Percentiles rank a stretch among this genome's conserved stretches.
Evolutionary conservation across 352 stramenopile species (phyloP).

Genomic region (Phytopythium ostracodes): DNA sequence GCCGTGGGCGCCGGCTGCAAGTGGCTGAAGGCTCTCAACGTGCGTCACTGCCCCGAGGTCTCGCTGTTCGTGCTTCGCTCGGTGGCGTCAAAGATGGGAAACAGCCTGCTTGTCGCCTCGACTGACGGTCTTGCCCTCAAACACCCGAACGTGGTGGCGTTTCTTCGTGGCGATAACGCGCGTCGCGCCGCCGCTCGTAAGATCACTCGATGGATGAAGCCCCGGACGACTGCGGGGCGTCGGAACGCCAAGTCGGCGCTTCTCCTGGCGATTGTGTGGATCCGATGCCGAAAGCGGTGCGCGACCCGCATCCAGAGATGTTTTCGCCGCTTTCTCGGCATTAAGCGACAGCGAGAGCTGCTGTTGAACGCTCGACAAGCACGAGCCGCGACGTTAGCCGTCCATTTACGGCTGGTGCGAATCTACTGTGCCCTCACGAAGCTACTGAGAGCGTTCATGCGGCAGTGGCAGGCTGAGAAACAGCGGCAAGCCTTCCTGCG

Average conservation of each 20-base stretch:
- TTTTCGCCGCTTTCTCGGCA: slow-evolving; percentile 28
- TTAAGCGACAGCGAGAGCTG: slow-evolving; percentile 19
- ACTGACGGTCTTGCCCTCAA: slow-evolving; percentile 44
- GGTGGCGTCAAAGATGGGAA: slow-evolving; percentile 27
- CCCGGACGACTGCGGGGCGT: slow-evolving; percentile 2
- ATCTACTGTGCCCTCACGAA: slow-evolving; percentile 27
- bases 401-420: slow-evolving; percentile 24
- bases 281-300: slow-evolving; percentile 37
- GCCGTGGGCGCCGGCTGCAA: slow-evolving; percentile 20
- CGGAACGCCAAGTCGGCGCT: slow-evolving; percentile 35
- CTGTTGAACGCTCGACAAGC: slow-evolving; percentile 20
- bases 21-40: slow-evolving; percentile 35
- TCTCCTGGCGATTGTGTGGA: slow-evolving; percentile 36
- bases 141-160: slow-evolving; percentile 41
- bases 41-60: slow-evolving; percentile 64
- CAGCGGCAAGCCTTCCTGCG: slow-evolving; percentile 32
- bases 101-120: slow-evolving; percentile 33
- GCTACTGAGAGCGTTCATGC: slow-evolving; percentile 26
- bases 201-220: slow-evolving; percentile 42
- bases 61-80: slow-evolving; percentile 32
- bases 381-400: slow-evolving; percentile 19
- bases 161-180: slow-evolving; percentile 28
- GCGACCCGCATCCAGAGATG: slow-evolving; percentile 47
- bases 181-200: slow-evolving; percentile 24
- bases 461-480: slow-evolving; percentile 26